Conservation (phyloP, 1,139 yeast species). For the Suhomyces atakaporum region DNA sequence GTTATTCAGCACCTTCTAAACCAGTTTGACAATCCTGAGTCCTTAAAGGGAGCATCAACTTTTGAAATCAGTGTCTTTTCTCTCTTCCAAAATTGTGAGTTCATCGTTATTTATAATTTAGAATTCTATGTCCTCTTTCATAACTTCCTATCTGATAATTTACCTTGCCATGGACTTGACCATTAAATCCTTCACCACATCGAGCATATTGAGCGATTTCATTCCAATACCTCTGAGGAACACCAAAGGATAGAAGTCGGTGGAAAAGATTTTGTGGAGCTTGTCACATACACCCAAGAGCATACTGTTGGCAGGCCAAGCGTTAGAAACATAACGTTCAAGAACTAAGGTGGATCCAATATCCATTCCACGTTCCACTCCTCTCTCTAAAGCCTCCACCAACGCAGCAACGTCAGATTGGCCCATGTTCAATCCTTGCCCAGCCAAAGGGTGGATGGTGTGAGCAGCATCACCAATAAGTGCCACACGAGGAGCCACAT, state of each 20-base stretch:
- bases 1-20: too few relatives aligned
- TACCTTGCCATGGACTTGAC: constrained; percentile 28
- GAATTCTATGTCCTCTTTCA: too few relatives aligned
- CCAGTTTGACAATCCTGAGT: too few relatives aligned
- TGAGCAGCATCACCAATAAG: constrained; percentile 98
- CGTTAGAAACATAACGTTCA: constrained; percentile 80
- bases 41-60: too few relatives aligned
- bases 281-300: constrained; percentile 89
- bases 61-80: too few relatives aligned
- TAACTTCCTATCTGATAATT: too few relatives aligned
- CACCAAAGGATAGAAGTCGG: constrained; percentile 74
- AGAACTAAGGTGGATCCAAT: constrained; percentile 81
- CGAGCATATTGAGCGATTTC: constrained; percentile 62
- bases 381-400: constrained; percentile 67
- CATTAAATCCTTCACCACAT: constrained; percentile 58
- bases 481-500: constrained; percentile 81
- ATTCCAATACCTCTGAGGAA: constrained; percentile 75
- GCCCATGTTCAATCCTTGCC: constrained; percentile 99
- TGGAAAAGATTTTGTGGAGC: constrained; percentile 82
- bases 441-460: constrained; percentile 95
- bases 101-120: too few relatives aligned
- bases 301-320: constrained; percentile 78
- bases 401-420: constrained; percentile 84
- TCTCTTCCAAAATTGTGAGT: too few relatives aligned
- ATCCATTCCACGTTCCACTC: constrained; percentile 78